A percentile compares a stretch with the other conserved stretches of the same genome.
These are phyloP conservation scores for Magnaporthiopsis rhizophila DNA, from an alignment of 2,329 filamentous ascomycete species.

Conservation along the genomic window DNA sequence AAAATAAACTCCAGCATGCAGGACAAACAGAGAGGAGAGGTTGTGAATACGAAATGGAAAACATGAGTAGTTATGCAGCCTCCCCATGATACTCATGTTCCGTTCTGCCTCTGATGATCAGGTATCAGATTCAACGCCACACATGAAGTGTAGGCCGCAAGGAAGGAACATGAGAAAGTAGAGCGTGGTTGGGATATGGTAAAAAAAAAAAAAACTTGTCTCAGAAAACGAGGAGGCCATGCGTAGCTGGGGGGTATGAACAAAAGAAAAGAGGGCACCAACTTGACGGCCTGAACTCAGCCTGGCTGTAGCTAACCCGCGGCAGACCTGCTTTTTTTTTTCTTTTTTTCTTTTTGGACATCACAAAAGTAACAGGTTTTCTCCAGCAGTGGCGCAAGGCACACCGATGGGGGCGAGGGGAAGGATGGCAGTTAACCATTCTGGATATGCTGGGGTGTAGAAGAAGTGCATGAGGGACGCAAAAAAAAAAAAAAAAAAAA, in stretches of 20 bases:
- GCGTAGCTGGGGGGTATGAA: background rate
- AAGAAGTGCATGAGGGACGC: no score
- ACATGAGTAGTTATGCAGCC: background rate
- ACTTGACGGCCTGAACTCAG: no score
- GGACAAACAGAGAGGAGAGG: background rate
- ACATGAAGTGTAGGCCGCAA: background rate
- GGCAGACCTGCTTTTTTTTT: no score
- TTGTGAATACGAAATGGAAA: background rate
- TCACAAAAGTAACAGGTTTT: no score
- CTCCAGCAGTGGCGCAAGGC: no score
- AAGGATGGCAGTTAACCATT: no score
- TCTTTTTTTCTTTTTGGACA: no score
- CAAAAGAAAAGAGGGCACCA: background rate
- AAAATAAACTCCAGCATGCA: background rate
- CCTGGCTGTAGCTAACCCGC: no score
- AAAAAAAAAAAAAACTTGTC: no score
- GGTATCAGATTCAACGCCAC: background rate
- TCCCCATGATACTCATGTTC: background rate
- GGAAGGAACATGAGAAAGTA: background rate
- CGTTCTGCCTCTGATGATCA: background rate
- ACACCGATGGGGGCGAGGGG: no score
- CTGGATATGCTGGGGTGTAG: no score
- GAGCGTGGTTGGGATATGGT: background rate
- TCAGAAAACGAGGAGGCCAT: background rate
- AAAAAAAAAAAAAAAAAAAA: no score